Evolutionary conservation across 192 early-diverging fungal species (phyloP), one percentile per base, ranked within the genome.

Genomic region (Umbelopsis isabellina): DNA sequence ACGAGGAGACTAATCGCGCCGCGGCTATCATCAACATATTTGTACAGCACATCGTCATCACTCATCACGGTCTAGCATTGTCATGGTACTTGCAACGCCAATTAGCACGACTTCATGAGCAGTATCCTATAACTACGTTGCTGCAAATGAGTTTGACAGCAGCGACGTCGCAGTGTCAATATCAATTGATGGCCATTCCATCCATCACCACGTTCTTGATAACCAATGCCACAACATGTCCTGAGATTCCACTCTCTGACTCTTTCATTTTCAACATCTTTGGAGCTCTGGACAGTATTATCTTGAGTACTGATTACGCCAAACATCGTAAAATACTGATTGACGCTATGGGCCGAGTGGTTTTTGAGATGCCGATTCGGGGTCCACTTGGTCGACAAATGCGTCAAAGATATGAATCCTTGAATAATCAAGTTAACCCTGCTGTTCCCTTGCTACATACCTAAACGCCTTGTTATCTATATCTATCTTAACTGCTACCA

Each of bases 301-400:
- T 30, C 8, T 0, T 61, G 55, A 13, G 25, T 22, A 52, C 51
- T 8, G 13, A 25, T 15, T 27, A 16, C 13, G 25, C 55, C 12
- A 61, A 61, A 35, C 16, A 27, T 13, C 55, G 55, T 2, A 61
- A 61, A 12, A 11, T 35, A 16, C 13, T 61, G 10, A 30, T 61
- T 16, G 55, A 61, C 25, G 33, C 30, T 16, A 11, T 61, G 2
- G 55, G 55, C 4, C 55, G 55, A 4, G 27, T 61, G 30, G 55
- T 61, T 11, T 61, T 61, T 35, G 55, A 61, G 30, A 61, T 61
- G 55, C 55, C 55, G 1, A 61, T 61, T 25, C 55, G 55, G 16
- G 55, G 55, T 16, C 12, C 55, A 16, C 23, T 61, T 61, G 55
- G 55, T 18, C 9, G 55, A 30, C 55, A 61, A 18, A 61, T 61